Conservation (phyloP, 169 alveolate species). For the Condylostoma magnum region DNA sequence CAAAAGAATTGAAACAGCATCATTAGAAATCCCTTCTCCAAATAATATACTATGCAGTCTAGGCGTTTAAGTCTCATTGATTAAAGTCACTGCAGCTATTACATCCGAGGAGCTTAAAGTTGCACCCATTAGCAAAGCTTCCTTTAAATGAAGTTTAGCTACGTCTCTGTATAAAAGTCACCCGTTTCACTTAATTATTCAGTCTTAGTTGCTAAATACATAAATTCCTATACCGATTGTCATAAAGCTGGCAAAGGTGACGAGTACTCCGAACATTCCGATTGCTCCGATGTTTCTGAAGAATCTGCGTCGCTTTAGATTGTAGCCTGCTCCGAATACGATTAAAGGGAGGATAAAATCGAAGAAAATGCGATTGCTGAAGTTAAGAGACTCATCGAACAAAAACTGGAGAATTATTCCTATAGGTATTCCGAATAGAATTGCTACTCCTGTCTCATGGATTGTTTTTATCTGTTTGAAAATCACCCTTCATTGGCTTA, state of each 20-base stretch:
- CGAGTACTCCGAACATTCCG: conserved; percentile 13
- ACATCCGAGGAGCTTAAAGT: conserved; percentile 82
- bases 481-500: neutral
- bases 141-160: no score
- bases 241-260: conserved; percentile 41
- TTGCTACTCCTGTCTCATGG: conserved; percentile 28
- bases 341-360: conserved; percentile 52
- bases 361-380: conserved; percentile 40
- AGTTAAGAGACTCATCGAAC: neutral
- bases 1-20: conserved; percentile 68
- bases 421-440: neutral
- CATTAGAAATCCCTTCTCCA: conserved; percentile 74
- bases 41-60: neutral
- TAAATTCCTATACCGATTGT: conserved; percentile 28
- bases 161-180: no score
- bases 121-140: conserved; percentile 66
- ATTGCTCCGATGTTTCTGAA: conserved; percentile 36
- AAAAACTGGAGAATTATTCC: neutral
- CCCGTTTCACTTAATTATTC: no score
- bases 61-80: conserved; percentile 56
- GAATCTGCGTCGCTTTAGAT: conserved; percentile 37
- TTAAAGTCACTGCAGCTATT: conserved; percentile 82
- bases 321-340: conserved; percentile 46
- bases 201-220: neutral
- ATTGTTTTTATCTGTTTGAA: neutral